These are phyloP conservation scores for Agrostemma githago DNA, from an alignment of 148 eudicot species.

Conservation along the genomic window DNA sequence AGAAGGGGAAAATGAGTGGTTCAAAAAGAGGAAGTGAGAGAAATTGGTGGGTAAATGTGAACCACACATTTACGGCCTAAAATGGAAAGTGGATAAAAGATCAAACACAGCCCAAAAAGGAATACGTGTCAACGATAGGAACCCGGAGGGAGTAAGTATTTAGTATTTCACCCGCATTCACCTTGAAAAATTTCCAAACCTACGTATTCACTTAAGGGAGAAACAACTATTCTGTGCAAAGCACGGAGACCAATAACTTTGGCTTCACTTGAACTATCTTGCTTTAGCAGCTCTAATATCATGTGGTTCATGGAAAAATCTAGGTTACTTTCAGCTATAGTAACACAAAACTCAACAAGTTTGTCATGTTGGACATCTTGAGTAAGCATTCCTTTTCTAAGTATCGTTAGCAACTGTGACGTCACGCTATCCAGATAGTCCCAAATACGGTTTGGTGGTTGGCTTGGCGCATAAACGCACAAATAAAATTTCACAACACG, in stretches of 20 bases:
- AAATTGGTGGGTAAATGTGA: too few species aligned
- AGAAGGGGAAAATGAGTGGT: too few species aligned
- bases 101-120: too few species aligned
- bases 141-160: too few species aligned
- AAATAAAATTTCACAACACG: slow-evolving; percentile 89
- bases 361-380: slow-evolving; percentile 99
- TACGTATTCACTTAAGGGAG: slow-evolving; percentile 77
- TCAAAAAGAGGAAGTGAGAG: too few species aligned
- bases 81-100: too few species aligned
- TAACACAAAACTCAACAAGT: slow-evolving; percentile 94
- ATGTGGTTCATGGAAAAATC: slow-evolving; percentile 95
- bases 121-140: too few species aligned
- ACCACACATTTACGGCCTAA: too few species aligned
- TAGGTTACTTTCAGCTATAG: slow-evolving; percentile 93
- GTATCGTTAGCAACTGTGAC: slow-evolving; percentile 76
- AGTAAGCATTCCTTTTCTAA: slow-evolving; percentile 89
- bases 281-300: slow-evolving; percentile 87
- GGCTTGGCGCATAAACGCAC: slow-evolving; percentile 84
- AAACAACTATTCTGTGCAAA: slow-evolving; percentile 89
- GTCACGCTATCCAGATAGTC: slow-evolving; percentile 98
- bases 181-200: slow-evolving; percentile 98
- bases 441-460: slow-evolving; percentile 97
- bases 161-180: slow-evolving; percentile 24
- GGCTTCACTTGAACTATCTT: slow-evolving; percentile 96
- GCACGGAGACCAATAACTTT: slow-evolving; percentile 99